Evolutionary conservation across 2,329 filamentous ascomycete genomes (phyloP), one percentile per base, ranked within the genome.

Genomic region (Colletotrichum shisoi): DNA sequence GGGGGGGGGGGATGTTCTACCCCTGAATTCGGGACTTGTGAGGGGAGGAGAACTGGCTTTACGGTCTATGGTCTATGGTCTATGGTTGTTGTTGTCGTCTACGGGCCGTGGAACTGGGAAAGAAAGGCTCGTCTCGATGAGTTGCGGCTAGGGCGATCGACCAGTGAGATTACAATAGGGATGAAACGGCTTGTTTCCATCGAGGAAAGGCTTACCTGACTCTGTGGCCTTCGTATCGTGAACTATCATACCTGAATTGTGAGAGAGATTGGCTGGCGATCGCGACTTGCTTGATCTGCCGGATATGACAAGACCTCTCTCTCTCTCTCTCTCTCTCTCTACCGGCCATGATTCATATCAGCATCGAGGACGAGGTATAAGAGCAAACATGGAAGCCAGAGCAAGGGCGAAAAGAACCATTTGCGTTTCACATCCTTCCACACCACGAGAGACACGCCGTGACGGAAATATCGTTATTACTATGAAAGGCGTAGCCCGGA

Each of bases 381-480:
- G 27, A 31, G 27, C 7, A 31, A 31, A 21, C 15, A 11, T 27
- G 3, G 7, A 15, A 15, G 21, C 46, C 7, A 49, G 17, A 3
- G 13, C 3, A 27, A 27, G 24, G 24, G 24, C 24, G 24, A 27
- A 5, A 27, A 5, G 19, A 4, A 17, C 8, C 45, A 17, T 48
- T 12, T 24, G 5, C 45, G 27, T 31, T 48, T 27, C 21, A 48
- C 21, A 1, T 4, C 17, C 6, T 19, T 31, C 27, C n/a, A 13
- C 31, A 19, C 11, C 31, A 19, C 19, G 6, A 27, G 4, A 12
- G 39, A 2, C 19, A 27, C 21, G 6, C 15, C 1, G 0, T 31
- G 4, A 3, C 1, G 31, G 17, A 6, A 40, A 44, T 54, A 6
- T 64, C 21, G 21, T 59, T 56, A 60, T 63, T 67, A 54, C 63